A percentile compares a stretch with the other conserved stretches of the same genome.
Conservation (phyloP, 2,329 filamentous ascomycete species). For the Cercospora canescens region DNA sequence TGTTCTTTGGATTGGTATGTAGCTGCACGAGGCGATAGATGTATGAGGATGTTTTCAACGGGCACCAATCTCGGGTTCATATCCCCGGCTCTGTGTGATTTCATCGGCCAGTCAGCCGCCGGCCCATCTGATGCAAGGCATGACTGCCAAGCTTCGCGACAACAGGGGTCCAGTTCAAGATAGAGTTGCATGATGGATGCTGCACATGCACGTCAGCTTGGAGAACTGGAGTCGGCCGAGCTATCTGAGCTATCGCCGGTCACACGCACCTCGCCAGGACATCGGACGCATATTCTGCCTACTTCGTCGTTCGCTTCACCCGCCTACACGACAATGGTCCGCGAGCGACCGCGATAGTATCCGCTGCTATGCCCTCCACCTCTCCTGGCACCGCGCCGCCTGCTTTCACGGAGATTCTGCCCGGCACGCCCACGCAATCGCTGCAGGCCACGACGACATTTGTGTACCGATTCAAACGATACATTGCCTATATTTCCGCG, state of each 20-base stretch:
- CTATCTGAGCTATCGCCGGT: neutral
- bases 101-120: no score
- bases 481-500: conserved; percentile 86
- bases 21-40: no score
- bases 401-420: conserved; percentile 58
- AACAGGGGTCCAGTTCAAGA: neutral
- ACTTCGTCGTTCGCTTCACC: neutral
- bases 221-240: neutral
- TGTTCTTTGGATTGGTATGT: no score
- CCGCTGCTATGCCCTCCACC: conserved; percentile 32
- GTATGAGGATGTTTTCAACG: no score
- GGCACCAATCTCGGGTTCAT: no score
- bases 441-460: conserved; percentile 75
- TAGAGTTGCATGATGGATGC: conserved; percentile 4
- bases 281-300: neutral
- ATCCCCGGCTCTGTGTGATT: no score
- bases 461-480: conserved; percentile 69
- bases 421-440: conserved; percentile 74
- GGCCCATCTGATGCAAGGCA: no score
- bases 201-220: neutral
- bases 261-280: neutral
- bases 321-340: neutral
- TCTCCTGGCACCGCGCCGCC: conserved; percentile 27
- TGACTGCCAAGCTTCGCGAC: neutral
- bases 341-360: conserved; percentile 20